These are phyloP conservation scores for Russula sp. DNA, from an alignment of 768 basidiomycete species.

Conservation along the genomic window DNA sequence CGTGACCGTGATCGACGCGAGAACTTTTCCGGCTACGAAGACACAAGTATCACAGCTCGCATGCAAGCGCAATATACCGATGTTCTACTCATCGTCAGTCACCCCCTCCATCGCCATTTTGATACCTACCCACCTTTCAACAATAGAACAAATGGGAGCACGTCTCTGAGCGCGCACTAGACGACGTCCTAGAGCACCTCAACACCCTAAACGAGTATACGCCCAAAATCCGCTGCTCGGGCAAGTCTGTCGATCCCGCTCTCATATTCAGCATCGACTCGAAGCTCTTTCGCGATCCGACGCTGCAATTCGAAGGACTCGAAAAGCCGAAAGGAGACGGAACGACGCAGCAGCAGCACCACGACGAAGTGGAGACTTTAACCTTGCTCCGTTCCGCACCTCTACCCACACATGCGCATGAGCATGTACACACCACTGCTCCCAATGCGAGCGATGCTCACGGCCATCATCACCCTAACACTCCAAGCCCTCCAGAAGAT, in stretches of 20 bases:
- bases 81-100: constrained; percentile 74
- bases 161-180: constrained; percentile 71
- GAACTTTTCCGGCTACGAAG: constrained; percentile 92
- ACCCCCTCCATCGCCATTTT: background rate
- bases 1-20: constrained; percentile 85
- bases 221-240: constrained; percentile 72
- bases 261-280: constrained; percentile 89
- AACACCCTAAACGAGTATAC: constrained; percentile 87
- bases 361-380: constrained; percentile 84
- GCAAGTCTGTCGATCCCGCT: constrained; percentile 66
- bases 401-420: constrained; percentile 30
- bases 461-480: background rate
- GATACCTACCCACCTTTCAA: background rate
- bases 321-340: background rate
- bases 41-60: constrained; percentile 84
- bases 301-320: background rate
- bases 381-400: constrained; percentile 53
- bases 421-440: constrained; percentile 18
- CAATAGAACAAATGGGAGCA: constrained; percentile 87
- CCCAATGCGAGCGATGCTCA: constrained; percentile 9
- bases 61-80: constrained; percentile 98
- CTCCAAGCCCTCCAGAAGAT: background rate
- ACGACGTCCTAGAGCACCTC: constrained; percentile 82
- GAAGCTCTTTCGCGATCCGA: constrained; percentile 55
- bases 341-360: constrained; percentile 48